Conservation (phyloP, 257 asterid genomes). For the Solanum verrucosum region DNA sequence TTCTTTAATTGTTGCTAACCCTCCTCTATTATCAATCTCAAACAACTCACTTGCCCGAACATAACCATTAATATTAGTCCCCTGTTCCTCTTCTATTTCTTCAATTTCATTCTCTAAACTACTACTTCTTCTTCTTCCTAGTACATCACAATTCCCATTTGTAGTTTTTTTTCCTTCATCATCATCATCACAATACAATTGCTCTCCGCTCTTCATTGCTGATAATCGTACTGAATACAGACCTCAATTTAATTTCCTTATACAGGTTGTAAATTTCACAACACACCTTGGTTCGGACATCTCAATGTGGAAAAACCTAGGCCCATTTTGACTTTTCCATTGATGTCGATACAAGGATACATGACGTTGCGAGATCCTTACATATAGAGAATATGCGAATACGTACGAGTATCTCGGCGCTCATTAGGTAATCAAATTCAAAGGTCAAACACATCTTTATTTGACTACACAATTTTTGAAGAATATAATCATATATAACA, state of each 20-base stretch:
- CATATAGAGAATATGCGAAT: background rate
- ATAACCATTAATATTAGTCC: background rate
- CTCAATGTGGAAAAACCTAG: background rate
- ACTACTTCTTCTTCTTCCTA: background rate
- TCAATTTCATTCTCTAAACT: background rate
- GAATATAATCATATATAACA: too few relatives aligned
- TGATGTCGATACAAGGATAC: background rate
- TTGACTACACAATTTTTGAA: background rate
- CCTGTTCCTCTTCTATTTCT: background rate
- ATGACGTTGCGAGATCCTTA: background rate
- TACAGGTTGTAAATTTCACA: background rate
- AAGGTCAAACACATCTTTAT: background rate
- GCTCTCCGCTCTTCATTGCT: background rate
- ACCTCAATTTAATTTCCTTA: background rate
- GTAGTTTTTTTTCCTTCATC: background rate
- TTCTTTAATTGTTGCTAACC: constrained; percentile 13
- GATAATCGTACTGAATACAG: background rate
- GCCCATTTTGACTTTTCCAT: background rate
- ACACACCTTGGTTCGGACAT: background rate
- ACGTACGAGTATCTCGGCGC: background rate
- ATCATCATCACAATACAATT: background rate
- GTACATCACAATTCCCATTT: background rate
- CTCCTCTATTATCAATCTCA: background rate
- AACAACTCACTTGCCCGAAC: background rate
- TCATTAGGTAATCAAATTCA: background rate